A percentile compares a stretch with the other conserved stretches of the same genome.
These are phyloP conservation scores for Debaryomyces castellii DNA, from an alignment of 805 yeast species.

Conservation along the genomic window DNA sequence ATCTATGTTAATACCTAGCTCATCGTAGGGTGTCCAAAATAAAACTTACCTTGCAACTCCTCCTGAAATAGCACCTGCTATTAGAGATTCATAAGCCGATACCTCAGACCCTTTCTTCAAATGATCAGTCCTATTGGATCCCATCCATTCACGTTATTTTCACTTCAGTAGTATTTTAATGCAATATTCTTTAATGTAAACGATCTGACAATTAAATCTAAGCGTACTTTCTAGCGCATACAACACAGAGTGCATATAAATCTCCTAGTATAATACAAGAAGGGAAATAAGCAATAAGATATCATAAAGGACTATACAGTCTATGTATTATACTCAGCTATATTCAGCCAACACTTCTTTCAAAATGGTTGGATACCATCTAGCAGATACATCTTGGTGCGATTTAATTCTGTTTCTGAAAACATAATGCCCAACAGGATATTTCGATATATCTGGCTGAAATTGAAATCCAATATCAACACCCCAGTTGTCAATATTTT, in stretches of 20 bases:
- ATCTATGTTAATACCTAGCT: conserved; percentile 17
- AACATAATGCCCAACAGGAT: conserved; percentile 48
- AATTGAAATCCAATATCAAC: conserved; percentile 41
- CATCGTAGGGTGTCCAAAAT: neutral
- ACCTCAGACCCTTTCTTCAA: conserved; percentile 52
- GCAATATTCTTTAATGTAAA: too few species aligned
- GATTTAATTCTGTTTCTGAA: conserved; percentile 45
- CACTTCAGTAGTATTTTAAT: neutral
- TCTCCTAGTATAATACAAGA: too few species aligned
- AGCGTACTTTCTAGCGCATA: neutral
- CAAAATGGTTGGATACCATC: conserved; percentile 42
- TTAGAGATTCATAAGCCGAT: conserved; percentile 49
- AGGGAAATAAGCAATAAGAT: too few species aligned
- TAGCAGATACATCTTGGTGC: conserved; percentile 43
- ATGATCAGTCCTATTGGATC: conserved; percentile 35
- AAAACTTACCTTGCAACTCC: conserved; percentile 43
- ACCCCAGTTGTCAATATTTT: conserved; percentile 32
- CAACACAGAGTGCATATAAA: neutral
- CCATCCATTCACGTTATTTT: conserved; percentile 8
- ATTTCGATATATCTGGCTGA: conserved; percentile 30
- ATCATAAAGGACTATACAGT: neutral
- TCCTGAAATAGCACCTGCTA: conserved; percentile 77
- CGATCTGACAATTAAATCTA: too few species aligned
- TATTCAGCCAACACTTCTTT: conserved; percentile 31
- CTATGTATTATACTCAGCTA: neutral